Conservation (phyloP, 441 rosid genomes). For the Euphorbia celastroides region DNA sequence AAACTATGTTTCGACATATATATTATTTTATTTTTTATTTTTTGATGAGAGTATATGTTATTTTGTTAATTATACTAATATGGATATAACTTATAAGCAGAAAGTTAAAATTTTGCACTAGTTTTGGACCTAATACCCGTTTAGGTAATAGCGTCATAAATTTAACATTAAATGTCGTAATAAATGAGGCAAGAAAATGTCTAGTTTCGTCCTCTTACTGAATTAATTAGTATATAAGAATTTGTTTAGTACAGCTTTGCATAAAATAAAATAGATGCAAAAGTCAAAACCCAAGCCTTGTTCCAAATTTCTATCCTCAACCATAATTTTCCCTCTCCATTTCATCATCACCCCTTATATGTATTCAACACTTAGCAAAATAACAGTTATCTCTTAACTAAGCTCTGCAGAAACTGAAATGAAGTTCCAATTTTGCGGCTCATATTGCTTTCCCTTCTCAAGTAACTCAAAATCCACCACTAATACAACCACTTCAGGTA, state of each 20-base stretch:
- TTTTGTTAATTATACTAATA: neutral
- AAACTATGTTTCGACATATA: too few relatives aligned
- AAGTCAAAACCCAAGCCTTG: conserved; percentile 1
- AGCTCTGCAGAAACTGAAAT: conserved; percentile 11
- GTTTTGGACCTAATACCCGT: too few relatives aligned
- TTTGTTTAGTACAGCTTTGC: neutral
- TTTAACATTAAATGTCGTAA: neutral
- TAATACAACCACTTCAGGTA: conserved; percentile 20
- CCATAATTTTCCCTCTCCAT: neutral
- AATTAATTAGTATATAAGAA: neutral
- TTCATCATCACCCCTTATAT: too few relatives aligned
- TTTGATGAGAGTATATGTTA: too few relatives aligned
- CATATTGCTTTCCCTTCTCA: conserved; percentile 17
- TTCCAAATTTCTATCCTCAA: neutral
- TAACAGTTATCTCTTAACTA: too few relatives aligned
- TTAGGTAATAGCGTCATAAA: neutral
- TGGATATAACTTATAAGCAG: too few relatives aligned
- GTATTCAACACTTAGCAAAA: too few relatives aligned
- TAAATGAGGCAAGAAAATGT: neutral
- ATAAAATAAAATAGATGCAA: neutral
- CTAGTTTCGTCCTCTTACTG: neutral
- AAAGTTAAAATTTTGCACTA: neutral
- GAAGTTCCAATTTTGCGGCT: conserved; percentile 30
- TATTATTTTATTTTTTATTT: too few relatives aligned
- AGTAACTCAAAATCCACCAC: conserved; percentile 13